These are phyloP conservation scores for Yueomyces sinensis DNA, from an alignment of 805 yeast genomes.

Conservation along the genomic window DNA sequence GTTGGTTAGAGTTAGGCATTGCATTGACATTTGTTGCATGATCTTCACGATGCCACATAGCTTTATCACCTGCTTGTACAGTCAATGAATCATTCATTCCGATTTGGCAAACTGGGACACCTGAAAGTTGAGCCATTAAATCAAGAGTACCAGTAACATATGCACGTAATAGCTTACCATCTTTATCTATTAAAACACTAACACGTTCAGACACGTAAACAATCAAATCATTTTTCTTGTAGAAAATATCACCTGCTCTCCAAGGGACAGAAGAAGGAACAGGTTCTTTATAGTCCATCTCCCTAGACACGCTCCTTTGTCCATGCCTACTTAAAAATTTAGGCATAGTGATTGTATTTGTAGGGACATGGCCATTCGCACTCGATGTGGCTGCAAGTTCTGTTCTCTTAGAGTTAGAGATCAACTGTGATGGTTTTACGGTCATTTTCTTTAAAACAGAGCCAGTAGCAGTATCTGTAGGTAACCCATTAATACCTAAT, in stretches of 20 bases:
- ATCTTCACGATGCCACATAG: constrained; percentile 6
- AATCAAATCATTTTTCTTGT: constrained; percentile 70
- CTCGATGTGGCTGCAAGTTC: constrained; percentile 1
- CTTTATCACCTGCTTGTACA: constrained; percentile 11
- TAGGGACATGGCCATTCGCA: background rate
- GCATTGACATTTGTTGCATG: constrained; percentile 19
- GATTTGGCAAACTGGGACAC: constrained; percentile 73
- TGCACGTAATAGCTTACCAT: constrained; percentile 51
- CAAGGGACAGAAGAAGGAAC: constrained; percentile 39
- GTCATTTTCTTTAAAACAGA: constrained; percentile 15
- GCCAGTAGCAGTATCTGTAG: constrained; percentile 15
- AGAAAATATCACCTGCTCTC: constrained; percentile 59
- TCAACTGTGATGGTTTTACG: constrained; percentile 8
- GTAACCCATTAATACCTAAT: constrained; percentile 24
- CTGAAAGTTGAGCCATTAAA: constrained; percentile 60
- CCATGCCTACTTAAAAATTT: constrained; percentile 9
- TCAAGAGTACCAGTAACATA: constrained; percentile 66
- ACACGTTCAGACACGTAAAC: constrained; percentile 67
- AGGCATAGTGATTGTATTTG: constrained; percentile 5
- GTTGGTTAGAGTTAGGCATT: constrained; percentile 30
- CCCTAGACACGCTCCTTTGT: constrained; percentile 7
- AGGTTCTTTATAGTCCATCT: constrained; percentile 6
- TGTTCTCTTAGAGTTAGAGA: constrained; percentile 1
- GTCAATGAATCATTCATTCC: constrained; percentile 50
- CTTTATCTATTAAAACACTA: constrained; percentile 52